Conservation (phyloP, 164 flowering plant species). For the Amborella trichopoda region DNA sequence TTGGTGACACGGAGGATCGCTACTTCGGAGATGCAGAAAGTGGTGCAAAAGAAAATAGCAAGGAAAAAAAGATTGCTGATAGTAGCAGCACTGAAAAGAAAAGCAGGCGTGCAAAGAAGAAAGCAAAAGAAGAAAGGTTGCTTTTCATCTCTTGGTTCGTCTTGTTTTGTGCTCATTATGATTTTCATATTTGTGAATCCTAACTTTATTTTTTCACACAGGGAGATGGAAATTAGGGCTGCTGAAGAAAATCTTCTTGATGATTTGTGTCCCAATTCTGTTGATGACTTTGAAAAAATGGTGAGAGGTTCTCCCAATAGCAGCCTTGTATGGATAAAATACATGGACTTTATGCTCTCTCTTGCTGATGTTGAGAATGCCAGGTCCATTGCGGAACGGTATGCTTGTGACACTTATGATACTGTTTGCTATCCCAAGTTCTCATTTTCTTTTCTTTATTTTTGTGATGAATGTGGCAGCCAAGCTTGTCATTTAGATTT, state of each 20-base stretch:
- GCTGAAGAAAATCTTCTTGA: slow-evolving; percentile 73
- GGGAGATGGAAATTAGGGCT: slow-evolving; percentile 74
- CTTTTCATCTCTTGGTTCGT: neutral
- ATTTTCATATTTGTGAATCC: neutral
- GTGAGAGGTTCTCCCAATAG: slow-evolving; percentile 86
- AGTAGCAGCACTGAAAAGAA: slow-evolving; percentile 23
- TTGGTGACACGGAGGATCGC: slow-evolving; percentile 54
- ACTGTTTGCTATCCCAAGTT: no score
- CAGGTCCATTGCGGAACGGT: slow-evolving; percentile 93
- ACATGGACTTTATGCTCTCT: slow-evolving; percentile 65
- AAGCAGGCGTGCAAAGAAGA: slow-evolving; percentile 39
- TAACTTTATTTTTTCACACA: slow-evolving; percentile 12
- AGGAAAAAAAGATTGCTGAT: slow-evolving; percentile 6
- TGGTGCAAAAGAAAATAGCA: slow-evolving; percentile 14
- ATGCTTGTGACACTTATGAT: no score
- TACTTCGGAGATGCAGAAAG: slow-evolving; percentile 14
- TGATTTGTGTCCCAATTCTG: slow-evolving; percentile 46
- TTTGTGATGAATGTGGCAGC: no score
- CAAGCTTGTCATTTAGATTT: no score
- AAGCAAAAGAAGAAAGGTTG: slow-evolving; percentile 67
- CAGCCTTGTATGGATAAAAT: slow-evolving; percentile 86
- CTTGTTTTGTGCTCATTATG: neutral
- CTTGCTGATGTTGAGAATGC: slow-evolving; percentile 76
- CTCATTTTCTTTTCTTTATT: no score
- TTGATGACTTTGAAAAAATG: slow-evolving; percentile 83